Conservation (phyloP, 352 stramenopile species). For the Plasmopara viticola region DNA sequence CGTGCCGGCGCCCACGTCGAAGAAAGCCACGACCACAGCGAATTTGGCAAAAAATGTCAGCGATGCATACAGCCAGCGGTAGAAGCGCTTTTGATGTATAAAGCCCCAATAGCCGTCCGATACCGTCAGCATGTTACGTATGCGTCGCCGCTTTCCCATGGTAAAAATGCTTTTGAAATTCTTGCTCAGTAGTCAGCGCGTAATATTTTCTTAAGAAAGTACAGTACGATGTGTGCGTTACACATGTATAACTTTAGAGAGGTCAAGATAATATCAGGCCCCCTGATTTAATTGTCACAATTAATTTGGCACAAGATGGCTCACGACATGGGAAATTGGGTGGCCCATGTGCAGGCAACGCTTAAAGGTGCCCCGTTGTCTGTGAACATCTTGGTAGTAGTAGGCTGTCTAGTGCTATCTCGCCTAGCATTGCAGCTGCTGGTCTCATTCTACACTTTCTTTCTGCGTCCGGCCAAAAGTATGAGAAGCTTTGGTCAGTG, state of each 20-base stretch:
- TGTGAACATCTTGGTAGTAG: conserved; percentile 35
- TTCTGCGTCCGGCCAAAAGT: conserved; percentile 91
- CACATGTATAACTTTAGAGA: no score
- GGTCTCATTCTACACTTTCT: conserved; percentile 69
- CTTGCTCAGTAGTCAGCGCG: conserved; percentile 2
- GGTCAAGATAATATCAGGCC: background rate
- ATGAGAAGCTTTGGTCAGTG: conserved; percentile 95
- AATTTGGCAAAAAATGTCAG: conserved; percentile 76
- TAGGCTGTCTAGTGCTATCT: conserved; percentile 46
- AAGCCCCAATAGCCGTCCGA: conserved; percentile 77
- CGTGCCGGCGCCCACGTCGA: conserved; percentile 56
- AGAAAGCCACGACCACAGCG: conserved; percentile 69
- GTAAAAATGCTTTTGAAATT: background rate
- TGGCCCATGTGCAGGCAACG: conserved; percentile 27
- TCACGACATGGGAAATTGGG: conserved; percentile 17
- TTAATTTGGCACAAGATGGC: conserved; percentile 13
- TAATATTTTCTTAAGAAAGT: background rate
- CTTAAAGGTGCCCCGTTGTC: conserved; percentile 29
- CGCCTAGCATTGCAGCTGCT: conserved; percentile 50
- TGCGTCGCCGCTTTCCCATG: conserved; percentile 58
- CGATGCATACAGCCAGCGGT: conserved; percentile 59
- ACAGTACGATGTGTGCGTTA: background rate
- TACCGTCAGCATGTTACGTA: conserved; percentile 64
- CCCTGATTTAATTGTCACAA: conserved; percentile 12
- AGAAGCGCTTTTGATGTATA: conserved; percentile 69